phyloP scores from a whole-genome alignment of 2,329 filamentous ascomycete genomes.

The Colletotrichum coccodes region DNA sequence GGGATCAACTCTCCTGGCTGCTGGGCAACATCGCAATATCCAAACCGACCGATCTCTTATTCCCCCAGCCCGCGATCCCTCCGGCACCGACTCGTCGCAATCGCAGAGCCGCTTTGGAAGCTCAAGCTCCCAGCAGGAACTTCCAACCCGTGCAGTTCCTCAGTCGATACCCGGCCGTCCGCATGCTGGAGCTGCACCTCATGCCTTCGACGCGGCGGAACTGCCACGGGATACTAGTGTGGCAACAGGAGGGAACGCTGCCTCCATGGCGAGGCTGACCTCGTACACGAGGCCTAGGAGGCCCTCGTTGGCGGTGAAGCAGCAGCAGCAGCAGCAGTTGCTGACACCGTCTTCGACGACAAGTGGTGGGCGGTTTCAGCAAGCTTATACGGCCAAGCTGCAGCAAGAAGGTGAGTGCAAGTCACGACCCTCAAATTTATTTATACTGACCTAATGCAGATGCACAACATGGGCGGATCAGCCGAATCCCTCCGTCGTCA shows the following conservation, averaged over 20 bases:
- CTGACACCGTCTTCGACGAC: conserved; percentile 51
- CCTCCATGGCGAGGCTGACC: conserved; percentile 57
- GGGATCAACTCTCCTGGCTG: conserved; percentile 67
- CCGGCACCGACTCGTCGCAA: conserved; percentile 31
- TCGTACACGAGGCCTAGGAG: conserved; percentile 56
- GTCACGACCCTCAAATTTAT: background rate
- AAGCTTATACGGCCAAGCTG: conserved; percentile 31
- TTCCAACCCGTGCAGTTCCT: background rate
- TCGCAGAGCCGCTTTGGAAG: conserved; percentile 21
- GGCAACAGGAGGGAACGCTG: conserved; percentile 19
- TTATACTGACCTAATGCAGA: conserved; percentile 10
- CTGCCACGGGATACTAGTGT: conserved; percentile 20
- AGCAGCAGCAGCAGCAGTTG: conserved; percentile 51
- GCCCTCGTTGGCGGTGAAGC: conserved; percentile 54
- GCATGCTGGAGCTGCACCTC: conserved; percentile 1
- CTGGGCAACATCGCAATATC: conserved; percentile 56
- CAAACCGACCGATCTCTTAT: conserved; percentile 50
- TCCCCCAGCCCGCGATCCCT: conserved; percentile 43
- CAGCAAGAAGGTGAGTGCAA: conserved; percentile 27
- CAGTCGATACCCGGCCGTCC: background rate
- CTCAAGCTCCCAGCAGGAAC: conserved; percentile 21
- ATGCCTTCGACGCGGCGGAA: conserved; percentile 19
- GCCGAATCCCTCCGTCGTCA: background rate
- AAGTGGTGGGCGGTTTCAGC: conserved; percentile 38
- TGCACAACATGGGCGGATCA: conserved; percentile 5